A percentile compares a stretch with the other conserved stretches of the same genome.
Conservation (phyloP, 208 protist genomes). For the Trypanosoma cruzi region DNA sequence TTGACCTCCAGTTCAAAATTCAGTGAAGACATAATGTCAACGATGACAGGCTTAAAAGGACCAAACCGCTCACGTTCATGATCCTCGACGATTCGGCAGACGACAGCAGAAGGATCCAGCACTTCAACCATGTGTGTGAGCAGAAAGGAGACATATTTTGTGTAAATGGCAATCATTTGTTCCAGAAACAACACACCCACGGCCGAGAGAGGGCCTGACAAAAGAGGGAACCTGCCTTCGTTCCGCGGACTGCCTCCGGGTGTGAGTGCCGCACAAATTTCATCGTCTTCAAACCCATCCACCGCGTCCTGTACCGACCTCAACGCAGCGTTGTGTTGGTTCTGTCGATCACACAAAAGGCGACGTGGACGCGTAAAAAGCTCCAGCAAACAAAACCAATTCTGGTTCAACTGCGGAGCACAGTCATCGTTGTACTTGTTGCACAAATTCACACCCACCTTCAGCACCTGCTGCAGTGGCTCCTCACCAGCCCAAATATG, state of each 20-base stretch:
- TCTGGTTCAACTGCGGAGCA: conserved; percentile 14
- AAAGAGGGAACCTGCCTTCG: conserved; percentile 29
- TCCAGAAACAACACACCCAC: conserved; percentile 29
- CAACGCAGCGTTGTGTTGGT: conserved; percentile 12
- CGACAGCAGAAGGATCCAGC: conserved; percentile 49
- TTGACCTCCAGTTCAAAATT: conserved; percentile 63
- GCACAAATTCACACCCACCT: conserved; percentile 50
- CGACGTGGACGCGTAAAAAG: conserved; percentile 57
- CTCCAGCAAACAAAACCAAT: conserved; percentile 69
- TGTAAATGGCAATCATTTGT: conserved; percentile 56
- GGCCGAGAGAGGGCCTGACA: conserved; percentile 18
- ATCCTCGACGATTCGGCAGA: conserved; percentile 52
- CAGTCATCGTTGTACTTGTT: conserved; percentile 30
- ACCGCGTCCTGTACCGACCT: conserved; percentile 5
- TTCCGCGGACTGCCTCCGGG: background rate
- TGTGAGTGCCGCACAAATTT: conserved; percentile 19
- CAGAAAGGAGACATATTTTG: conserved; percentile 49
- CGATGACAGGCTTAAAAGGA: conserved; percentile 61
- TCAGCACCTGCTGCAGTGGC: conserved; percentile 39
- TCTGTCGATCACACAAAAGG: conserved; percentile 38
- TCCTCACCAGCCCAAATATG: conserved; percentile 22
- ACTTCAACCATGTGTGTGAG: conserved; percentile 54
- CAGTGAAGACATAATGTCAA: conserved; percentile 57
- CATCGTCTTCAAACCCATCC: conserved; percentile 31
- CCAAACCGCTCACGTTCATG: conserved; percentile 55